Conservation (phyloP, 106 monocot genomes). For the Hemerocallis citrina region DNA sequence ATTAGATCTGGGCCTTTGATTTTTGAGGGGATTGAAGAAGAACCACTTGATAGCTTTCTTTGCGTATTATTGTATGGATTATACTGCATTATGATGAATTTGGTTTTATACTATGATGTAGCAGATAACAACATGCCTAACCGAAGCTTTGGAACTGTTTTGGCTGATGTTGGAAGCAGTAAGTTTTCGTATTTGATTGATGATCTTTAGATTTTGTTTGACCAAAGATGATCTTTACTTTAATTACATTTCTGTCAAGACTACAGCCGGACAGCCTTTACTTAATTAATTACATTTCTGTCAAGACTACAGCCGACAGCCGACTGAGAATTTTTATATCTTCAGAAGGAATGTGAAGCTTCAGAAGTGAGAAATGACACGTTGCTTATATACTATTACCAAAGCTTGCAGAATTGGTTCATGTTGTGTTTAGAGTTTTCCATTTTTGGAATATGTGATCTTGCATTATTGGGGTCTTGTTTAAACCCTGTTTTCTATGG, state of each 20-base stretch:
- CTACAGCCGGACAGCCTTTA: no score
- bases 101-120: conserved; percentile 44
- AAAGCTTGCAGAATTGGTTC: background rate
- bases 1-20: no score
- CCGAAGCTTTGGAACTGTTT: conserved; percentile 77
- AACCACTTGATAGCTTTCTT: no score
- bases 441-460: no score
- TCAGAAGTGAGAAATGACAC: conserved; percentile 39
- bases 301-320: no score
- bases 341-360: conserved; percentile 22
- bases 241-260: conserved; percentile 17
- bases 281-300: no score
- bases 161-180: conserved; percentile 26
- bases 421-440: background rate
- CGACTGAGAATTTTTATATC: conserved; percentile 7
- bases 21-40: no score
- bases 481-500: no score
- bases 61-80: no score
- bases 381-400: no score
- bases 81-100: no score
- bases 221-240: background rate
- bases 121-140: conserved; percentile 19
- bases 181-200: conserved; percentile 3
- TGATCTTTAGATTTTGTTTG: background rate
- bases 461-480: no score